Percentiles rank a stretch among this genome's conserved stretches.
Evolutionary conservation across 257 asterid genomes (phyloP).

Genomic region (Galeopsis tetrahit): DNA sequence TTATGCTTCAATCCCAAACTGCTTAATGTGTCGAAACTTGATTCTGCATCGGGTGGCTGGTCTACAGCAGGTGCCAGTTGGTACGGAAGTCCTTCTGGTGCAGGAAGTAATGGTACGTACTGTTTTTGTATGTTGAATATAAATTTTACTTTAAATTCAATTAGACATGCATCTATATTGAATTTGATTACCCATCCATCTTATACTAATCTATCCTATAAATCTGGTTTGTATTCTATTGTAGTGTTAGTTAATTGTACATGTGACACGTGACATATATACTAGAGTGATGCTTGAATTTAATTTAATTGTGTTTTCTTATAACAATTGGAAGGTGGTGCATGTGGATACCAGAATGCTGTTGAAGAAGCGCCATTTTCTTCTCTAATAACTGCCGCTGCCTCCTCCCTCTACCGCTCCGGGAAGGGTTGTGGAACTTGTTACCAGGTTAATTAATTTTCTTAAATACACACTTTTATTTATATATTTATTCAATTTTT

Average conservation of each 20-base stretch:
- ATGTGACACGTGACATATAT: too few relatives aligned
- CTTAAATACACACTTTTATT: too few relatives aligned
- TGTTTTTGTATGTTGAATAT: too few relatives aligned
- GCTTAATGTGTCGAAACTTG: conserved; percentile 43
- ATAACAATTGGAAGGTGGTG: conserved; percentile 55
- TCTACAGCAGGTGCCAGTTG: conserved; percentile 76
- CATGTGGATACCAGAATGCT: conserved; percentile 74
- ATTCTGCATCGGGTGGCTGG: conserved; percentile 53
- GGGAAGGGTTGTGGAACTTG: conserved; percentile 88
- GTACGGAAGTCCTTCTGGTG: conserved; percentile 84
- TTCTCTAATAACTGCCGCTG: conserved; percentile 73
- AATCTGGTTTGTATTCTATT: too few relatives aligned
- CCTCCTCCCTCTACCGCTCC: conserved; percentile 57
- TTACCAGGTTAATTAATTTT: conserved; percentile 51
- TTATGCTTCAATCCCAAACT: conserved; percentile 61
- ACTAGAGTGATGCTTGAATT: background rate
- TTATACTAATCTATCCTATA: too few relatives aligned
- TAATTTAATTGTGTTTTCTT: background rate
- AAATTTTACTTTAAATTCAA: too few relatives aligned
- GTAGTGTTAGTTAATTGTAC: too few relatives aligned
- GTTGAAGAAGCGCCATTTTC: conserved; percentile 75
- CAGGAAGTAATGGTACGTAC: conserved; percentile 81
- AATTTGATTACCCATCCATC: too few relatives aligned
- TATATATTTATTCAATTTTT: too few relatives aligned
- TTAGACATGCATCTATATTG: too few relatives aligned